Conservation (phyloP, 148 eudicot genomes). For the Camellia sinensis region DNA sequence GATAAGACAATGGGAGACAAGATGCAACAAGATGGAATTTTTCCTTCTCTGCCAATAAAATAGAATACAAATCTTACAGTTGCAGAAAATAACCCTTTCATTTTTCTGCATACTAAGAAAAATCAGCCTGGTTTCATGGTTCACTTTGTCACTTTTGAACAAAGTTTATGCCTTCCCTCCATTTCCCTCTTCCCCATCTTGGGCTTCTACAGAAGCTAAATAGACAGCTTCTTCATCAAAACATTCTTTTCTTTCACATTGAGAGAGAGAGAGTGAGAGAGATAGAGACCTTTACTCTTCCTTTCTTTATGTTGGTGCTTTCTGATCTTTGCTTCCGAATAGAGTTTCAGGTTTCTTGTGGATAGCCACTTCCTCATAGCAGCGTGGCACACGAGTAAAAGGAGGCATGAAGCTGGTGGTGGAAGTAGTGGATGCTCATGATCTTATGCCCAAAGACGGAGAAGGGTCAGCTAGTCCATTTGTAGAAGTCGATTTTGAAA, state of each 20-base stretch:
- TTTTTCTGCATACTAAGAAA: neutral
- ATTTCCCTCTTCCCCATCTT: constrained; percentile 4
- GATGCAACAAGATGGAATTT: neutral
- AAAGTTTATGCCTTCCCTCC: constrained; percentile 13
- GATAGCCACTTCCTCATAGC: neutral
- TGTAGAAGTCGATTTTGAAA: constrained; percentile 35
- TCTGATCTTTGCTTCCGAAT: constrained; percentile 5
- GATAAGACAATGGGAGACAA: neutral
- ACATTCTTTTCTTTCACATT: neutral
- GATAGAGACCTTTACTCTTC: too few relatives aligned
- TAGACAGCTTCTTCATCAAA: neutral
- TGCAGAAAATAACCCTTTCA: neutral
- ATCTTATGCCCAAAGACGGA: constrained; percentile 38
- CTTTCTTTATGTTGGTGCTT: neutral
- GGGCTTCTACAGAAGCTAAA: neutral
- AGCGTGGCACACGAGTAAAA: constrained; percentile 18
- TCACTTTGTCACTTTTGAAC: neutral
- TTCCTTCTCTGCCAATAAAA: neutral
- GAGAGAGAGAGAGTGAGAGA: constrained; percentile 29
- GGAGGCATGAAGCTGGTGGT: constrained; percentile 36
- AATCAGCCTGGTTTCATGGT: neutral
- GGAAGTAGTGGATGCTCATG: constrained; percentile 38
- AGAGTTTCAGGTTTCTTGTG: constrained; percentile 5
- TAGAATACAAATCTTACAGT: neutral
- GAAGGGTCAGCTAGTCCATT: constrained; percentile 33